Evolutionary conservation across 495 filamentous ascomycete genomes (phyloP).

Genomic region (Xylaria curta): DNA sequence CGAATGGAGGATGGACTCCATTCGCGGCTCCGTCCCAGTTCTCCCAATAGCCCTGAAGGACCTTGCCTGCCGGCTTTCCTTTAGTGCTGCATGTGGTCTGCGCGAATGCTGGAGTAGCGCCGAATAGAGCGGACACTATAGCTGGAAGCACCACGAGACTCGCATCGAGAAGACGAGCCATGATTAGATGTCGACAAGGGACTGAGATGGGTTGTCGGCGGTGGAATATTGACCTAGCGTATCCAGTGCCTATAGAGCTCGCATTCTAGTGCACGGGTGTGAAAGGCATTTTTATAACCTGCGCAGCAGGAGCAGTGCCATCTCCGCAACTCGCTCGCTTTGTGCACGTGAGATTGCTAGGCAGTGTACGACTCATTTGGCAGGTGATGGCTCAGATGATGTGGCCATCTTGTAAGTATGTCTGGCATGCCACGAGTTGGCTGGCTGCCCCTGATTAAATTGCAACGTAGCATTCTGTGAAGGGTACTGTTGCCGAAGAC

Average conservation of each 20-base stretch:
- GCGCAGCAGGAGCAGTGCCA: too few relatives aligned
- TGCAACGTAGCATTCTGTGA: conserved; percentile 18
- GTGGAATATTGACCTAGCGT: background rate
- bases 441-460: background rate
- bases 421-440: conserved; percentile 4
- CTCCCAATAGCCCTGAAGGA: conserved; percentile 37
- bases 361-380: background rate
- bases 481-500: background rate
- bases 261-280: background rate
- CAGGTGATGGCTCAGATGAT: conserved; percentile 20
- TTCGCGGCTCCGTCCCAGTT: conserved; percentile 35
- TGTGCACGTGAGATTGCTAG: background rate
- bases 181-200: conserved; percentile 8
- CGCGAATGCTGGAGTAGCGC: conserved; percentile 22
- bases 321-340: background rate
- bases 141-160: conserved; percentile 23
- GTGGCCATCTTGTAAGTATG: background rate
- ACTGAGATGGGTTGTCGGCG: background rate
- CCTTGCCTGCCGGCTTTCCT: conserved; percentile 34
- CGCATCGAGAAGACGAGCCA: conserved; percentile 28
- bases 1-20: conserved; percentile 32
- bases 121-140: conserved; percentile 25
- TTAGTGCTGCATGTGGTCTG: conserved; percentile 31
- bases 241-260: background rate
- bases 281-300: conserved; percentile 4